Percentiles rank a stretch among this genome's conserved stretches.
These are phyloP conservation scores for Metschnikowia lochheadii DNA, from an alignment of 805 yeast genomes.

Conservation along the genomic window DNA sequence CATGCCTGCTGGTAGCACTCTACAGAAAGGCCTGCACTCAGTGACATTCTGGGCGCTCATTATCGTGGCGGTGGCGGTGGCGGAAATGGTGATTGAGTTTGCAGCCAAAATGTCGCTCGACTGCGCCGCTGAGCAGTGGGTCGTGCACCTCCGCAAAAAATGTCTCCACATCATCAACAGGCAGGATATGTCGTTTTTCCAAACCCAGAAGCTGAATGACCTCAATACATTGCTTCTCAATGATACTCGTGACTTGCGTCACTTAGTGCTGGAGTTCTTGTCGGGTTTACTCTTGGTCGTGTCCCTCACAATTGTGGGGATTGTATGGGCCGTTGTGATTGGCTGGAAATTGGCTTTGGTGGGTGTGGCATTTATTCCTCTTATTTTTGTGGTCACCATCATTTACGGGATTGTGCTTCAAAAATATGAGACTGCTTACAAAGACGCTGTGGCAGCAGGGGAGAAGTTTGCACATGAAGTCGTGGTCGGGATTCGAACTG, in stretches of 20 bases:
- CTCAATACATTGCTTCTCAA: slow-evolving; percentile 68
- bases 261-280: slow-evolving; percentile 58
- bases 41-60: slow-evolving; percentile 56
- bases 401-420: slow-evolving; percentile 51
- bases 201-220: slow-evolving; percentile 43
- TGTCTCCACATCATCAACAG: slow-evolving; percentile 47
- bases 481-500: slow-evolving; percentile 57
- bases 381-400: slow-evolving; percentile 49
- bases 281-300: slow-evolving; percentile 50
- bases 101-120: slow-evolving; percentile 48
- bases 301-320: slow-evolving; percentile 54
- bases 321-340: slow-evolving; percentile 68
- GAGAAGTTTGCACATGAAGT: slow-evolving; percentile 54
- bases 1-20: too few relatives aligned
- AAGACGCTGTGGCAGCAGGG: slow-evolving; percentile 47
- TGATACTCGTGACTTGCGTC: slow-evolving; percentile 75
- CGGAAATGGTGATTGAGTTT: slow-evolving; percentile 59
- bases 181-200: slow-evolving; percentile 55
- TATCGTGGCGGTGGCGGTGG: slow-evolving; percentile 57
- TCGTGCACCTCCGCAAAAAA: slow-evolving; percentile 45
- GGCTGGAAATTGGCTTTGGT: slow-evolving; percentile 90
- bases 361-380: slow-evolving; percentile 71
- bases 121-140: slow-evolving; percentile 65
- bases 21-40: neutral
- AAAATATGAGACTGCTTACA: slow-evolving; percentile 56